Conservation (phyloP, 108 stramenopile genomes). For the Fistulifera solaris region DNA sequence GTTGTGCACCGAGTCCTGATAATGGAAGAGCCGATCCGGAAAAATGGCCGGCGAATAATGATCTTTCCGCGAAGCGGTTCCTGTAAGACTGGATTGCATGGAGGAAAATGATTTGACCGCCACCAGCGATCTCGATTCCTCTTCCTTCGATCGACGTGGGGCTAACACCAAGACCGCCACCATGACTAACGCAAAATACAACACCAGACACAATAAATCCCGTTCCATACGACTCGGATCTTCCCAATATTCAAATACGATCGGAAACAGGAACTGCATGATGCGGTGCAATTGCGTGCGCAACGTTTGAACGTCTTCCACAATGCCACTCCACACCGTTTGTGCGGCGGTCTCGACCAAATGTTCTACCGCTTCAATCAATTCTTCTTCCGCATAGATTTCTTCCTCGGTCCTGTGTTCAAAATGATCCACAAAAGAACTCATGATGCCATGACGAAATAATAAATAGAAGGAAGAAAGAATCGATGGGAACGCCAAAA, state of each 20-base stretch:
- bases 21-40: neutral
- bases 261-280: constrained; percentile 20
- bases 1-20: neutral
- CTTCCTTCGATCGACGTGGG: constrained; percentile 11
- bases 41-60: neutral
- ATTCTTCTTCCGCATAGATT: constrained; percentile 31
- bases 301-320: constrained; percentile 21
- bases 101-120: neutral
- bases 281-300: constrained; percentile 4
- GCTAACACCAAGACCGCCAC: constrained; percentile 19
- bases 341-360: constrained; percentile 26
- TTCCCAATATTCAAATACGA: constrained; percentile 22
- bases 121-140: neutral
- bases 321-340: constrained; percentile 23
- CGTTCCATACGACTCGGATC: constrained; percentile 14
- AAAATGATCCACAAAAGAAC: no score
- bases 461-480: no score
- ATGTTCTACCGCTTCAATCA: constrained; percentile 30
- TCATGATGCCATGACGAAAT: no score
- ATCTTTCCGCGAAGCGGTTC: neutral
- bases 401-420: constrained; percentile 15
- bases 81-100: neutral
- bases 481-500: no score
- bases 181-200: constrained; percentile 19
- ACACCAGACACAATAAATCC: constrained; percentile 18